Conservation (phyloP, 1,284 basidiomycete genomes). For the Cutaneotrichosporon arboriforme region DNA sequence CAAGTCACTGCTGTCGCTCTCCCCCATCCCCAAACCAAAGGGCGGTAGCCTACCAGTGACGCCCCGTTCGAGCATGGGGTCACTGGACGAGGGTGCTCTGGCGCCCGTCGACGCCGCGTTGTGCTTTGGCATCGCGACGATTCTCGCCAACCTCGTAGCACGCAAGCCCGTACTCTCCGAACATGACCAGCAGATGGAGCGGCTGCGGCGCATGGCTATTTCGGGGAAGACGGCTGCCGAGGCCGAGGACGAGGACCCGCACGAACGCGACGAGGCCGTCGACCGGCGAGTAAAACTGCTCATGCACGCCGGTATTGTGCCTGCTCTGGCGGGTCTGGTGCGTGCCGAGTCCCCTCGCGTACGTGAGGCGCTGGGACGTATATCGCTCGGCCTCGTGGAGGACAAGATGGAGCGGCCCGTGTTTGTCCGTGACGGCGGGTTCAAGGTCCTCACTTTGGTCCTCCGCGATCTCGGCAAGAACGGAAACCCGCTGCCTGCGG, state of each 20-base stretch:
- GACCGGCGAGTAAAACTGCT: background rate
- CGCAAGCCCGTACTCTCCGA: constrained; percentile 66
- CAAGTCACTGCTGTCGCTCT: constrained; percentile 55
- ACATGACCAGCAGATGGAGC: constrained; percentile 73
- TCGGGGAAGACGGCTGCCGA: constrained; percentile 51
- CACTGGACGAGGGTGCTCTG: constrained; percentile 14
- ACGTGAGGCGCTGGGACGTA: constrained; percentile 49
- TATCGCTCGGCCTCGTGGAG: constrained; percentile 67
- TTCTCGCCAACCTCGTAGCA: constrained; percentile 66
- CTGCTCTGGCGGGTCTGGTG: constrained; percentile 59
- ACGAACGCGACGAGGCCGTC: constrained; percentile 53
- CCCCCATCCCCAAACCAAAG: constrained; percentile 26
- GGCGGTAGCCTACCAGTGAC: constrained; percentile 53
- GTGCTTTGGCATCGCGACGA: constrained; percentile 68
- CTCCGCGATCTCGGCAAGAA: constrained; percentile 41
- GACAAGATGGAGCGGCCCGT: constrained; percentile 69
- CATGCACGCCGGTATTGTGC: constrained; percentile 59
- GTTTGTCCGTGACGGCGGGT: constrained; percentile 77
- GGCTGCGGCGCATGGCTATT: constrained; percentile 60
- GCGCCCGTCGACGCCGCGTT: constrained; percentile 49
- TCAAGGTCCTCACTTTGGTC: constrained; percentile 63
- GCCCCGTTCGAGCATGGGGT: constrained; percentile 43
- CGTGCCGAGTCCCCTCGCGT: constrained; percentile 50
- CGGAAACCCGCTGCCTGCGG: constrained; percentile 57
- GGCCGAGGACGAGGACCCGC: constrained; percentile 30